phyloP scores from a whole-genome alignment of 2,329 filamentous ascomycete genomes.

The Fusarium pseudoanthophilum region DNA sequence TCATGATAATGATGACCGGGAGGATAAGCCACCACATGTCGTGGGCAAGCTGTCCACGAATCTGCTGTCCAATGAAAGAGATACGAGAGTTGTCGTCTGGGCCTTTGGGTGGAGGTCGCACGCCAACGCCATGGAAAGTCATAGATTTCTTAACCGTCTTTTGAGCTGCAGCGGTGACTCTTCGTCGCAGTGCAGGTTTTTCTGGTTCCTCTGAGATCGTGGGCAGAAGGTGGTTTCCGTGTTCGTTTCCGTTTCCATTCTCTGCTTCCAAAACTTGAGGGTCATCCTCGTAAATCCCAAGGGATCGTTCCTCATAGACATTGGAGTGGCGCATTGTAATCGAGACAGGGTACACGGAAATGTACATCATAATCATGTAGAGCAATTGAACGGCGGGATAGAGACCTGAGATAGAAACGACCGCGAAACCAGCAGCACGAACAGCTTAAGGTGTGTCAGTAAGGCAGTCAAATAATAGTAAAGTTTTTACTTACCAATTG shows the following conservation, averaged over 20 bases:
- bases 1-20: slow-evolving; percentile 67
- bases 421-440: slow-evolving; percentile 73
- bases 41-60: slow-evolving; percentile 72
- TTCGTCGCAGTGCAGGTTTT: slow-evolving; percentile 33
- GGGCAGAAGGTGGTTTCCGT: slow-evolving; percentile 19
- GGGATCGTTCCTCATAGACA: slow-evolving; percentile 75
- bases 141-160: slow-evolving; percentile 52
- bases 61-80: slow-evolving; percentile 65
- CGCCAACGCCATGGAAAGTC: slow-evolving; percentile 59
- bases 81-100: slow-evolving; percentile 51
- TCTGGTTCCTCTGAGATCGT: slow-evolving; percentile 45
- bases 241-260: slow-evolving; percentile 4
- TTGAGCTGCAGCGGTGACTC: slow-evolving; percentile 46
- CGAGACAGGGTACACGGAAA: slow-evolving; percentile 70
- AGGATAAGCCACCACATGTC: slow-evolving; percentile 74
- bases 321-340: slow-evolving; percentile 76
- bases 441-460: slow-evolving; percentile 57
- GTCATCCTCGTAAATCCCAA: slow-evolving; percentile 66
- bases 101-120: slow-evolving; percentile 38
- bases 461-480: background rate
- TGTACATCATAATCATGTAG: slow-evolving; percentile 74
- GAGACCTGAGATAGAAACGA: slow-evolving; percentile 67
- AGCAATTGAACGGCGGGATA: slow-evolving; percentile 69
- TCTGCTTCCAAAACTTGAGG: slow-evolving; percentile 43
- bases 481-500: slow-evolving; percentile 56